Evolutionary conservation across 2,329 filamentous ascomycete genomes (phyloP), one percentile per base, ranked within the genome.

Genomic region (Neonectria hederae): DNA sequence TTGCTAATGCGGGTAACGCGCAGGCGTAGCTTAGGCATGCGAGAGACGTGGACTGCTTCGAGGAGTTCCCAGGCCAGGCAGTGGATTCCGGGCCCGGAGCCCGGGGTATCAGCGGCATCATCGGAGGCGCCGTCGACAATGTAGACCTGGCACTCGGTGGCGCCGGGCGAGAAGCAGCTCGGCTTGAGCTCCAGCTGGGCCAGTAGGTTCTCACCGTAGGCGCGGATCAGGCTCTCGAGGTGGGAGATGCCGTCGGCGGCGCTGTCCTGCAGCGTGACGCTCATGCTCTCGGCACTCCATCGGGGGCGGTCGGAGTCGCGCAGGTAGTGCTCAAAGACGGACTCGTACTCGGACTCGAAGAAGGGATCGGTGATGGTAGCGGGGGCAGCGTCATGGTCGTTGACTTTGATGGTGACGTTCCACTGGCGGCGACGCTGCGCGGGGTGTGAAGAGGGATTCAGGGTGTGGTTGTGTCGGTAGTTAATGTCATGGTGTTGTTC

Each of bases 241-340:
- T 11, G 40, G 3, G 40, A 38, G 5, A 54, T 19, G n/a, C 30
- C 52, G 9, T 46, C 48, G 19, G 19, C 49, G 30, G 26, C 48
- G 38, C 24, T 28, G 28, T 63, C 60, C 22, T 48, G 54, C 54
- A 63, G 19, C 28, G 46, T 63, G 40, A 48, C 54, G 24, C 24
- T 58, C 48, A 63, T 63, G 48, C 40, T 52, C 46, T 63, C 60
- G 46, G 60, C 46, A 30, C 40, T 63, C 60, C 60, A 63, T 57
- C 30, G 24, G 6, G 54, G 54, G 2, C 60, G 60, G 24, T 63
- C 60, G 19, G 60, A 63, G 60, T 63, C 60, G 32, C 54, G 60
- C 48, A 63, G 60, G 54, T 63, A 63, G 54, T 58, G 60, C 24
- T 63, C 60, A 26, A 63, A 63, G 22, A 63, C 28, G 28, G 54